phyloP scores from a whole-genome alignment of 768 basidiomycete species.

The Lyophyllum decastes region DNA sequence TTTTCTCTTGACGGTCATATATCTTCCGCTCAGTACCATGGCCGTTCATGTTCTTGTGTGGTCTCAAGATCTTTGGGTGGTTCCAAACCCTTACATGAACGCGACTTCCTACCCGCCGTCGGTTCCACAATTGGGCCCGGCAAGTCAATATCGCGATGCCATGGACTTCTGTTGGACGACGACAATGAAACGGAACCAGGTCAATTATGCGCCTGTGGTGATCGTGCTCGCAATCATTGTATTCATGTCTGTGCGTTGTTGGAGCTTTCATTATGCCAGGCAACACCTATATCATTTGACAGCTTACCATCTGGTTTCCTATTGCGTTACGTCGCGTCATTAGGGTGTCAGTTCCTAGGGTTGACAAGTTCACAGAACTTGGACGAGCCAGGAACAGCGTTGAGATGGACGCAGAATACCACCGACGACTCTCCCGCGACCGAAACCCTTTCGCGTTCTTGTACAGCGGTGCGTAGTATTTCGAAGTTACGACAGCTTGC shows the following conservation, averaged over 20 bases:
- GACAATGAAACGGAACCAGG: conserved; percentile 67
- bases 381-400: conserved; percentile 55
- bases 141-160: conserved; percentile 57
- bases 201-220: conserved; percentile 69
- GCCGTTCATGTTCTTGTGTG: conserved; percentile 75
- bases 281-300: neutral
- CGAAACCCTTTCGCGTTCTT: conserved; percentile 70
- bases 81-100: conserved; percentile 68
- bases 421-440: conserved; percentile 63
- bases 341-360: conserved; percentile 55
- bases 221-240: conserved; percentile 58
- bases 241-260: conserved; percentile 47
- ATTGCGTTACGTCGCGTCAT: conserved; percentile 61
- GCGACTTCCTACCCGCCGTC: conserved; percentile 51
- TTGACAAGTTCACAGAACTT: conserved; percentile 72
- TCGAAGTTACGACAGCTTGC: neutral
- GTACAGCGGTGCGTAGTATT: conserved; percentile 53
- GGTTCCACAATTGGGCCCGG: conserved; percentile 54
- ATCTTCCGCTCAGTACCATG: conserved; percentile 78
- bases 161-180: conserved; percentile 81
- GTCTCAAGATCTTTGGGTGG: conserved; percentile 77
- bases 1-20: conserved; percentile 68
- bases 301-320: conserved; percentile 76
- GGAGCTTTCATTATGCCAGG: neutral
- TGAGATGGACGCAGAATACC: conserved; percentile 73